Evolutionary conservation across 148 eudicot genomes (phyloP), one percentile per base, ranked within the genome.

Genomic region (Chenopodium suecicum): DNA sequence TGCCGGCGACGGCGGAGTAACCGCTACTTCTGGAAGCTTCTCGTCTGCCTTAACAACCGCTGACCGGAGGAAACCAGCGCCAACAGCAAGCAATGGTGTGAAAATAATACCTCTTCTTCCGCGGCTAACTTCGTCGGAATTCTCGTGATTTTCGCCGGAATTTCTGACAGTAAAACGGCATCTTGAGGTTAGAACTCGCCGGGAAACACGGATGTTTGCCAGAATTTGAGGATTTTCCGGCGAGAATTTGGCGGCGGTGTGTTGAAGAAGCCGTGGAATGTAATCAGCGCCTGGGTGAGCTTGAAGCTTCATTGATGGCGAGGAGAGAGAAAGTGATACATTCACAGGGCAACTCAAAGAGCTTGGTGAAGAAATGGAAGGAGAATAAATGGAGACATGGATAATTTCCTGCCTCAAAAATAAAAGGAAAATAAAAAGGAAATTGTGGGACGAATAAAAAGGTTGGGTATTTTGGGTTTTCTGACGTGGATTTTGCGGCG

Each of bases 61-160:
- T 52, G 95, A 90, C n/a, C 88, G 87, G 17, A 92, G 74, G 41
- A 89, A 82, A 29, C 76, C 81, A 32, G 90, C 95, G 64, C 98
- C 99, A 70, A 83, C 82, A 27, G 89, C 90, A 37, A 92, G 74
- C 22, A 94, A 73, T 41, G 98, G 97, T 64, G 88, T 52, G 29
- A 89, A 64, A 7, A 95, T 46, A 41, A 92, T 83, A 22, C 87
- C 88, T 60, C 98, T 90, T 73, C 98, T 82, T 41, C 75, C 78
- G 62, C 78, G 87, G 48, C 82, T 74, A 10, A 54, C 1, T 1
- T 80, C 83, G 44, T 48, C 79, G 27, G 87, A 80, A 29, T 63
- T 20, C 20, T 82, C 85, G 46, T 1, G 13, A 22, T 70, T 60
- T 11, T 25, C 52, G 70, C 9, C 80, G 76, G 75, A 76, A 63